Conservation (phyloP, 2,329 filamentous ascomycete genomes). For the Alternaria dauci region DNA sequence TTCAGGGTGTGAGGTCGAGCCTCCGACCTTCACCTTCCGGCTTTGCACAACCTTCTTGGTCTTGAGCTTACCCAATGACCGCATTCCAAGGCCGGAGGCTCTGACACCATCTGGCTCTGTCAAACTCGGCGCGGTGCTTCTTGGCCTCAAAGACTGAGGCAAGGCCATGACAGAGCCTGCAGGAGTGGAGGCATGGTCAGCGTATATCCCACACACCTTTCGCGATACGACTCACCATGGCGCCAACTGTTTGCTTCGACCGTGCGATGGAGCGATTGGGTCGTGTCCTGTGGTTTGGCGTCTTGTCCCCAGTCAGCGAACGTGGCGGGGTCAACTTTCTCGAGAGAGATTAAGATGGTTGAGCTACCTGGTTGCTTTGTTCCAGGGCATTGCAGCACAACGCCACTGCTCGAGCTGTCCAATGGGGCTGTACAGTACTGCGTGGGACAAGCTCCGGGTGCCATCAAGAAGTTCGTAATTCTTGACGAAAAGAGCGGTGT, state of each 20-base stretch:
- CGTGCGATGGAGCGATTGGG: slow-evolving; percentile 36
- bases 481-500: background rate
- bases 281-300: slow-evolving; percentile 9
- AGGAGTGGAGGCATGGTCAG: background rate
- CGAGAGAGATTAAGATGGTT: background rate
- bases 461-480: background rate
- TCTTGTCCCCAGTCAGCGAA: slow-evolving; percentile 11
- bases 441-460: background rate
- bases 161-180: background rate
- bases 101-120: background rate
- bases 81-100: slow-evolving; percentile 74
- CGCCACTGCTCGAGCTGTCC: background rate
- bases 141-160: background rate
- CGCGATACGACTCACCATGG: background rate
- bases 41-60: slow-evolving; percentile 63
- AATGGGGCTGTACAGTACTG: background rate
- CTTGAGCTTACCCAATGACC: slow-evolving; percentile 95
- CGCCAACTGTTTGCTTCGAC: slow-evolving; percentile 33
- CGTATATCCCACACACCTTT: background rate
- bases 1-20: slow-evolving; percentile 56
- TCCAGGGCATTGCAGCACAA: slow-evolving; percentile 27
- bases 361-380: slow-evolving; percentile 13
- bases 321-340: slow-evolving; percentile 23
- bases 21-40: slow-evolving; percentile 53
- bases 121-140: background rate